Evolutionary conservation across 257 asterid species (phyloP).

Genomic region (Penstemon eatonii): DNA sequence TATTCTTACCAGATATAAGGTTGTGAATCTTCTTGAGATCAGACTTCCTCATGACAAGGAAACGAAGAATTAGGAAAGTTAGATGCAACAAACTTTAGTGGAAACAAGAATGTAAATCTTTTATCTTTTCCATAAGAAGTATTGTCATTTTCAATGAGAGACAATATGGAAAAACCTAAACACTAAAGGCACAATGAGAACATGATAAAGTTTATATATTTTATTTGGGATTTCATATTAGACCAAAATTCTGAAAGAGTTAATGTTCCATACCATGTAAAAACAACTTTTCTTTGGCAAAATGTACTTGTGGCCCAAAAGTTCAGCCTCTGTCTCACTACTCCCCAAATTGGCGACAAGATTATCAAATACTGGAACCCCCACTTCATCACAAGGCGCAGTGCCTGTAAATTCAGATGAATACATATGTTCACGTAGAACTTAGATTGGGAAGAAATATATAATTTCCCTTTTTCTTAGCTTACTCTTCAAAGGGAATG

Average conservation of each 20-base stretch:
- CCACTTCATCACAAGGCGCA: constrained; percentile 31
- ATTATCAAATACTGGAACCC: constrained; percentile 55
- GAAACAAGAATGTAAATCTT: constrained; percentile 1
- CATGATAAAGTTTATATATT: background rate
- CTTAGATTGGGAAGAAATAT: background rate
- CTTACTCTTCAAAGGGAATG: background rate
- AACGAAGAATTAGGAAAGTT: constrained; percentile 27
- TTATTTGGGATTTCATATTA: background rate
- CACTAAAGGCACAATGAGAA: background rate
- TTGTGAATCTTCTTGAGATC: constrained; percentile 61
- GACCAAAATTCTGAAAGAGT: constrained; percentile 3
- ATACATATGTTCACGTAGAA: constrained; percentile 9
- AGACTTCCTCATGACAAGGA: constrained; percentile 56
- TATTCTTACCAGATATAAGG: constrained; percentile 68
- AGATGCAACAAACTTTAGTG: constrained; percentile 20
- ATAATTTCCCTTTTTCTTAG: background rate
- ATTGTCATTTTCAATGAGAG: constrained; percentile 6
- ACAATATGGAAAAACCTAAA: background rate
- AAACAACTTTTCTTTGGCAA: constrained; percentile 73
- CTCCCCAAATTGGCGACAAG: constrained; percentile 49
- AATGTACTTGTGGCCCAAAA: constrained; percentile 54
- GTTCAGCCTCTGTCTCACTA: constrained; percentile 61
- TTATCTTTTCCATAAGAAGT: constrained; percentile 9
- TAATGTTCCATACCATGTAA: constrained; percentile 56
- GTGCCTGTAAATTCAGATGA: constrained; percentile 40